Evolutionary conservation across 495 filamentous ascomycete genomes (phyloP).

Genomic region (Aspergillus avenaceus): DNA sequence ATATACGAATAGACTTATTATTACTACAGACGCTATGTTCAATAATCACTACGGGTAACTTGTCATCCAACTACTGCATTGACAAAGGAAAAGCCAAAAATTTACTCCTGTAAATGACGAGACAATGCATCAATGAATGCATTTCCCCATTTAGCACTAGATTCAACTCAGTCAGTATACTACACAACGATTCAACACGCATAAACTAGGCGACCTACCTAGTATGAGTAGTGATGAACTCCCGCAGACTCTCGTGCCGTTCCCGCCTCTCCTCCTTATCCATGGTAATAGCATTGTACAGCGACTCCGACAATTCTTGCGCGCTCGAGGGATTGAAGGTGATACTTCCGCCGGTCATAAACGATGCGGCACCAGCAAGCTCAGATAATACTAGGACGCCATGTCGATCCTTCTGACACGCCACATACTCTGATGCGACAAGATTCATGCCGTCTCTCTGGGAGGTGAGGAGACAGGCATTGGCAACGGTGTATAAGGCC

Average conservation of each 20-base stretch:
- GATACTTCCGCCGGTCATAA: conserved; percentile 70
- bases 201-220: conserved; percentile 50
- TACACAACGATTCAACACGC: neutral
- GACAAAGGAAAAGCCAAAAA: neutral
- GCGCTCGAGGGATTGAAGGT: conserved; percentile 92
- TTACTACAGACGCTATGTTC: no score
- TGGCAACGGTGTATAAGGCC: conserved; percentile 83
- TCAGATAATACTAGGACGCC: conserved; percentile 91
- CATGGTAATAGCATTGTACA: conserved; percentile 82
- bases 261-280: conserved; percentile 66
- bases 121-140: conserved; percentile 30
- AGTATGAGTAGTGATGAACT: conserved; percentile 87
- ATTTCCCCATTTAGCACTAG: conserved; percentile 37
- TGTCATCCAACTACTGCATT: no score
- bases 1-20: no score
- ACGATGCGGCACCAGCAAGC: conserved; percentile 86
- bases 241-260: conserved; percentile 74
- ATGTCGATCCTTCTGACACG: conserved; percentile 75
- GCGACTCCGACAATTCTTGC: conserved; percentile 79
- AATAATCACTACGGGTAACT: no score
- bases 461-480: conserved; percentile 85
- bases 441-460: conserved; percentile 98
- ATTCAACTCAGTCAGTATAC: neutral
- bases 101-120: neutral
- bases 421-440: conserved; percentile 94